Conservation (phyloP, 495 filamentous ascomycete species). For the Podospora conica region DNA sequence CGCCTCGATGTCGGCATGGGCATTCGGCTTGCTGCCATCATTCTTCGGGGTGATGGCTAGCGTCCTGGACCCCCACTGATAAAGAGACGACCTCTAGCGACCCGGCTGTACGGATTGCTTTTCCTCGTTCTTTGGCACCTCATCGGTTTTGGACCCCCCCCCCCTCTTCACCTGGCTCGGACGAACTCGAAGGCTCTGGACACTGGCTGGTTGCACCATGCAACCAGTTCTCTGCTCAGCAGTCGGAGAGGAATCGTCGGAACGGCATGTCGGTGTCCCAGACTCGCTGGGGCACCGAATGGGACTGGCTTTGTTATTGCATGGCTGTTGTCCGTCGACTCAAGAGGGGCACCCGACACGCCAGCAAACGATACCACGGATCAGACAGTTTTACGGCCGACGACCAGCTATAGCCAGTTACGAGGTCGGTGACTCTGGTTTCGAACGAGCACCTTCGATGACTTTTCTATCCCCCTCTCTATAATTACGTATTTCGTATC, state of each 20-base stretch:
- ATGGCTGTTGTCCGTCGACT: slow-evolving; percentile 6
- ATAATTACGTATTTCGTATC: slow-evolving; percentile 17
- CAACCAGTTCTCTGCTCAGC: neutral
- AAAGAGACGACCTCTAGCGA: slow-evolving; percentile 21
- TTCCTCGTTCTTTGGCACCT: slow-evolving; percentile 32
- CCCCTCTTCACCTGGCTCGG: slow-evolving; percentile 16
- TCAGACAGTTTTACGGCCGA: neutral
- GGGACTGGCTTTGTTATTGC: slow-evolving; percentile 10
- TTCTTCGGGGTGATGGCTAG: slow-evolving; percentile 5
- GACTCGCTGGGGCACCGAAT: slow-evolving; percentile 18
- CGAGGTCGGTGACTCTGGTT: slow-evolving; percentile 14
- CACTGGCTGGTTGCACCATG: neutral
- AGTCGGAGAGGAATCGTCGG: slow-evolving; percentile 15
- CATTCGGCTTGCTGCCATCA: neutral
- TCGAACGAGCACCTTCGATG: slow-evolving; percentile 10
- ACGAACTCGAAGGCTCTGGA: slow-evolving; percentile 4
- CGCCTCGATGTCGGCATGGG: neutral
- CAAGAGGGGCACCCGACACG: slow-evolving; percentile 12
- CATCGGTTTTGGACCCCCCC: slow-evolving; percentile 20
- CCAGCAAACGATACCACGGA: slow-evolving; percentile 8
- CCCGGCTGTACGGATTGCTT: slow-evolving; percentile 29
- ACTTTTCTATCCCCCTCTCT: slow-evolving; percentile 8
- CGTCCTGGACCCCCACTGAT: slow-evolving; percentile 22
- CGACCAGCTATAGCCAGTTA: slow-evolving; percentile 1
- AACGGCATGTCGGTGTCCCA: slow-evolving; percentile 33